Evolutionary conservation across 768 basidiomycete genomes (phyloP).

Genomic region (Leccinum sublutescens): DNA sequence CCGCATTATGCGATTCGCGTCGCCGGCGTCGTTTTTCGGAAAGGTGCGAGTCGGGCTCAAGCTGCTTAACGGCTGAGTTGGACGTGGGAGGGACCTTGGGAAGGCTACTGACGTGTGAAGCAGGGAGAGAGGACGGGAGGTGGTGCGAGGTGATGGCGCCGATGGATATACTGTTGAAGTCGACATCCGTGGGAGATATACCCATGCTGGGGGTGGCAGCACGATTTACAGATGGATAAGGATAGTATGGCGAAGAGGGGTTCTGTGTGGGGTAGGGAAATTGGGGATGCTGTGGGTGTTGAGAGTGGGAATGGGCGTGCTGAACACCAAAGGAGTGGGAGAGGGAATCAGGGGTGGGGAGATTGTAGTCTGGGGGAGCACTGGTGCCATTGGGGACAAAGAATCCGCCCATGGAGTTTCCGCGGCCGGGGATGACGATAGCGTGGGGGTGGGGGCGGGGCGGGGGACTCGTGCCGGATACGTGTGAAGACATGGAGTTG

Average conservation of each 20-base stretch:
- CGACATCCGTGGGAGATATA: slow-evolving; percentile 28
- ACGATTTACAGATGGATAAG: slow-evolving; percentile 19
- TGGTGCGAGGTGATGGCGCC: slow-evolving; percentile 20
- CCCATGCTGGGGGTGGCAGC: slow-evolving; percentile 20
- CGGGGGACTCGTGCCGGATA: slow-evolving; percentile 51
- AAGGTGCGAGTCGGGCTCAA: slow-evolving; percentile 41
- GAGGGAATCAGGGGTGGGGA: slow-evolving; percentile 42
- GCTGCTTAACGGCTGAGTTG: slow-evolving; percentile 5
- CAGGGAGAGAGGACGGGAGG: slow-evolving; percentile 20
- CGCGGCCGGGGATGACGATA: slow-evolving; percentile 62
- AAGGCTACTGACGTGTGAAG: slow-evolving; percentile 6
- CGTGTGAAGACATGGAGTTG: slow-evolving; percentile 56
- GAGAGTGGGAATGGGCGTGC: slow-evolving; percentile 30
- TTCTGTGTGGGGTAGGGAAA: slow-evolving; percentile 26
- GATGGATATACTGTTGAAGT: slow-evolving; percentile 22
- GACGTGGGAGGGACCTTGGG: slow-evolving; percentile 15
- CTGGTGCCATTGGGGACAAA: slow-evolving; percentile 29
- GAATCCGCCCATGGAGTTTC: slow-evolving; percentile 31
- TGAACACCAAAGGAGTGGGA: slow-evolving; percentile 33
- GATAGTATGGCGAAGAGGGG: slow-evolving; percentile 32
- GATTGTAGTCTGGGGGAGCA: slow-evolving; percentile 38
- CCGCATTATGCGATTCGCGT: slow-evolving; percentile 88
- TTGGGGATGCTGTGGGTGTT: slow-evolving; percentile 20
- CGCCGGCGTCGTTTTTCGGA: slow-evolving; percentile 79
- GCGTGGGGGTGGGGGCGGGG: slow-evolving; percentile 54